Percentiles rank a stretch among this genome's conserved stretches.
Conservation (phyloP, 257 asterid species). For the Verbascum thapsus region DNA sequence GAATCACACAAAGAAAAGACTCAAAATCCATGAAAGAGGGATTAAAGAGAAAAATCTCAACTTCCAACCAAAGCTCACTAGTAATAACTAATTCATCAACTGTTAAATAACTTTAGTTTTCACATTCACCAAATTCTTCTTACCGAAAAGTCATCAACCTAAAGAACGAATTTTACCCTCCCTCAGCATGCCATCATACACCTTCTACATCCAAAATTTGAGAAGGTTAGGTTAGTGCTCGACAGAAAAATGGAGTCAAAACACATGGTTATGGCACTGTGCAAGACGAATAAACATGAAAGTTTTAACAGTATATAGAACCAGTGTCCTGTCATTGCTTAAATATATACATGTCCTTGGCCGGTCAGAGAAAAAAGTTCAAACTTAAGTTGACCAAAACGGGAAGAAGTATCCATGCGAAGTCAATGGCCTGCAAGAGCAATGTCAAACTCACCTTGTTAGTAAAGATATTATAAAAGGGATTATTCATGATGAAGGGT, state of each 20-base stretch:
- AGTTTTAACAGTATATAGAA: constrained; percentile 17
- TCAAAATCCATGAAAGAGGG: too few species aligned
- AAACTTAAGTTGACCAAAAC: constrained; percentile 1
- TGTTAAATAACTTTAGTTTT: not conserved
- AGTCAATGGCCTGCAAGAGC: constrained; percentile 38
- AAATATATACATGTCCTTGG: constrained; percentile 28
- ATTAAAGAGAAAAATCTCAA: too few species aligned
- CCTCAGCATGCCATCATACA: constrained; percentile 25
- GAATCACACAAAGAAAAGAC: too few species aligned
- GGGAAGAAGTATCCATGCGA: constrained; percentile 33
- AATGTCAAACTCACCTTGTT: constrained; percentile 3
- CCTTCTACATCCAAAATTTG: constrained; percentile 44
- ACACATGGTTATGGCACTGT: constrained; percentile 13
- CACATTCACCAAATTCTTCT: constrained; percentile 22
- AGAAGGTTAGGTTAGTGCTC: constrained; percentile 40
- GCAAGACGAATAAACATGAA: constrained; percentile 21
- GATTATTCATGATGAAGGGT: not conserved
- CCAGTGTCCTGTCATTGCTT: constrained; percentile 19
- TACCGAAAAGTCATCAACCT: constrained; percentile 23
- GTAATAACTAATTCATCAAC: too few species aligned
- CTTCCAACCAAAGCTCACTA: too few species aligned
- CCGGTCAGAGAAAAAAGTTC: constrained; percentile 14
- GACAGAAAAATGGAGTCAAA: constrained; percentile 20
- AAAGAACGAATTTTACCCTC: constrained; percentile 18
- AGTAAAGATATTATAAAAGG: not conserved